phyloP scores from a whole-genome alignment of 2,329 filamentous ascomycete genomes.

The Penicillium hordei region DNA sequence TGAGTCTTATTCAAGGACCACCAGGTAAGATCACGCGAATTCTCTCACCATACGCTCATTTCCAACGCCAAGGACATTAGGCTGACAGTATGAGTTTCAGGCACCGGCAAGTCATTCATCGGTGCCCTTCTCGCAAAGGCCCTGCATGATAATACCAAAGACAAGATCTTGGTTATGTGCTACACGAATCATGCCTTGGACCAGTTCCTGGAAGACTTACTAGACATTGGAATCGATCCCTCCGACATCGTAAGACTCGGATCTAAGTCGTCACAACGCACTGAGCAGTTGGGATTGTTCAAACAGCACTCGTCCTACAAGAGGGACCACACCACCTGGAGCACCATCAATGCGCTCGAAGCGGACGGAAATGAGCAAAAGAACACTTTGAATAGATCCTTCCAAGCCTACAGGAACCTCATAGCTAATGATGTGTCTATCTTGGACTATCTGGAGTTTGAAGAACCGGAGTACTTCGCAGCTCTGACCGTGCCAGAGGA shows the following conservation, averaged over 20 bases:
- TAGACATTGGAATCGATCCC: constrained; percentile 56
- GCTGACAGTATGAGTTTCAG: constrained; percentile 38
- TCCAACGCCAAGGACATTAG: neutral
- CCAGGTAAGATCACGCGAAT: constrained; percentile 54
- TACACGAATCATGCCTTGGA: constrained; percentile 72
- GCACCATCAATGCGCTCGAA: constrained; percentile 47
- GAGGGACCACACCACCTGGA: constrained; percentile 38
- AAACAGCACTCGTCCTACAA: constrained; percentile 40
- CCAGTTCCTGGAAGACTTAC: constrained; percentile 65
- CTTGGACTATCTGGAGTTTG: constrained; percentile 55
- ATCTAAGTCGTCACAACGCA: constrained; percentile 55
- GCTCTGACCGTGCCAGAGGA: constrained; percentile 55
- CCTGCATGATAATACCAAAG: constrained; percentile 51
- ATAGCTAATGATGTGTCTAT: constrained; percentile 25
- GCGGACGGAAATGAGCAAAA: constrained; percentile 34
- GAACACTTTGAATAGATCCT: constrained; percentile 18
- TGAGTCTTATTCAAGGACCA: constrained; percentile 70
- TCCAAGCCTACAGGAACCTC: constrained; percentile 20
- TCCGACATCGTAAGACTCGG: constrained; percentile 62
- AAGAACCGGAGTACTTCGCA: constrained; percentile 54
- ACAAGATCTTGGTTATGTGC: constrained; percentile 62
- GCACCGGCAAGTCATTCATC: constrained; percentile 74
- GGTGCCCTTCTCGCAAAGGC: constrained; percentile 63
- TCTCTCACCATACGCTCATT: neutral
- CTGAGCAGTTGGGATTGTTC: constrained; percentile 50